These are phyloP conservation scores for Tuber melanosporum DNA, from an alignment of 495 filamentous ascomycete genomes.

Conservation along the genomic window DNA sequence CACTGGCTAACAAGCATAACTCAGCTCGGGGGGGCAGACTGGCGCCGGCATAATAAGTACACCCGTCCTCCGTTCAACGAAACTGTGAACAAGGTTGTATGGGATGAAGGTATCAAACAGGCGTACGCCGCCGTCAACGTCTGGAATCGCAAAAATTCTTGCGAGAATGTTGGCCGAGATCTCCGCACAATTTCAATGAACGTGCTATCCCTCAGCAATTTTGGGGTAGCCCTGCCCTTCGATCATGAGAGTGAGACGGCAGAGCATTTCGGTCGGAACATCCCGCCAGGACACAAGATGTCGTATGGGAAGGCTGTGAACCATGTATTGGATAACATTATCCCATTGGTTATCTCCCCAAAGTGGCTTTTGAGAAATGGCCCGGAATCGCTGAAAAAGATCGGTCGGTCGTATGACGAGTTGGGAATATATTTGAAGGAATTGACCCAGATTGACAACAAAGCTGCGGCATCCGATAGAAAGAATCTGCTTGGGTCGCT, in stretches of 20 bases:
- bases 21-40: slow-evolving; percentile 46
- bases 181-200: slow-evolving; percentile 21
- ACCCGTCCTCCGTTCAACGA: slow-evolving; percentile 51
- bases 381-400: slow-evolving; percentile 15
- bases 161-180: slow-evolving; percentile 10
- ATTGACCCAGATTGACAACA: slow-evolving; percentile 19
- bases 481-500: slow-evolving; percentile 31
- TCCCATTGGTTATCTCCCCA: slow-evolving; percentile 23
- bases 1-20: neutral
- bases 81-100: slow-evolving; percentile 20
- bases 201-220: slow-evolving; percentile 24
- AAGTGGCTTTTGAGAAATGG: slow-evolving; percentile 19
- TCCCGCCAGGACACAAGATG: slow-evolving; percentile 11
- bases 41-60: slow-evolving; percentile 52
- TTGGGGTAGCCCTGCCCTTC: slow-evolving; percentile 24
- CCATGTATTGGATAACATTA: slow-evolving; percentile 34
- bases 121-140: slow-evolving; percentile 7
- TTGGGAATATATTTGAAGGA: slow-evolving; percentile 31
- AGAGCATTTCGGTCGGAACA: slow-evolving; percentile 12
- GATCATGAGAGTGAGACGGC: neutral
- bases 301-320: slow-evolving; percentile 39
- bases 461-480: neutral
- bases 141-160: neutral
- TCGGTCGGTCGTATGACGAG: slow-evolving; percentile 22
- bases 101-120: slow-evolving; percentile 18